A percentile compares a stretch with the other conserved stretches of the same genome.
phyloP scores from a whole-genome alignment of 2,329 filamentous ascomycete genomes.

The Nigrograna mackinnonii region DNA sequence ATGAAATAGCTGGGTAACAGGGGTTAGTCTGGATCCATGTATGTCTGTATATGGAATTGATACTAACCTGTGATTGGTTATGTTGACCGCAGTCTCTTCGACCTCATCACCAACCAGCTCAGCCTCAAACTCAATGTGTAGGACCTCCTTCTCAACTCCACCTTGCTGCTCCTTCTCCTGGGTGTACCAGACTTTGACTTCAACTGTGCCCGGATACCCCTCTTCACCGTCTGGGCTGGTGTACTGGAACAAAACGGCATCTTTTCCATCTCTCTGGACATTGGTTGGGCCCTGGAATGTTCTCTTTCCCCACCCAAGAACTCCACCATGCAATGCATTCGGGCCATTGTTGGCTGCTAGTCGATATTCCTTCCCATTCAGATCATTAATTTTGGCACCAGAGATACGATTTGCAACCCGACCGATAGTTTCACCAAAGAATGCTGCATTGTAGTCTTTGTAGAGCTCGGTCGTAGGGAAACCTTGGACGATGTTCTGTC shows the following conservation, averaged over 20 bases:
- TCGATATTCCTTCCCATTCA: slow-evolving; percentile 73
- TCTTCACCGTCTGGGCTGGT: slow-evolving; percentile 81
- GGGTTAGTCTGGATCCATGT: background rate
- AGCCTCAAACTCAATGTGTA: slow-evolving; percentile 89
- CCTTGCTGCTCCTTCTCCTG: slow-evolving; percentile 67
- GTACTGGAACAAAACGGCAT: slow-evolving; percentile 53
- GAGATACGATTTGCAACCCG: slow-evolving; percentile 80
- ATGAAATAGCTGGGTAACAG: slow-evolving; percentile 66
- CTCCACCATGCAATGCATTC: slow-evolving; percentile 64
- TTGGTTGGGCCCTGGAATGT: slow-evolving; percentile 72
- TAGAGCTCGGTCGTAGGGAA: slow-evolving; percentile 80
- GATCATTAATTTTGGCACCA: slow-evolving; percentile 67
- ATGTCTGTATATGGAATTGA: background rate
- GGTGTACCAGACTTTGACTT: slow-evolving; percentile 78
- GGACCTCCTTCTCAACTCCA: slow-evolving; percentile 67
- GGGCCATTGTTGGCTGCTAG: slow-evolving; percentile 76
- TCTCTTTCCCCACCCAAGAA: slow-evolving; percentile 79
- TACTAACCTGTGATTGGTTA: slow-evolving; percentile 90
- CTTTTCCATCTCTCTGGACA: slow-evolving; percentile 54
- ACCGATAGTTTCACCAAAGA: slow-evolving; percentile 93
- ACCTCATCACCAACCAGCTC: slow-evolving; percentile 73
- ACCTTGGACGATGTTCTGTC: slow-evolving; percentile 83
- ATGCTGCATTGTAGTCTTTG: slow-evolving; percentile 71
- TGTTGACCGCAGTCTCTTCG: slow-evolving; percentile 87
- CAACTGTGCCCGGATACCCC: slow-evolving; percentile 85